A percentile compares a stretch with the other conserved stretches of the same genome.
Conservation (phyloP, 2,329 filamentous ascomycete species). For the Xylariaceae sp. region DNA sequence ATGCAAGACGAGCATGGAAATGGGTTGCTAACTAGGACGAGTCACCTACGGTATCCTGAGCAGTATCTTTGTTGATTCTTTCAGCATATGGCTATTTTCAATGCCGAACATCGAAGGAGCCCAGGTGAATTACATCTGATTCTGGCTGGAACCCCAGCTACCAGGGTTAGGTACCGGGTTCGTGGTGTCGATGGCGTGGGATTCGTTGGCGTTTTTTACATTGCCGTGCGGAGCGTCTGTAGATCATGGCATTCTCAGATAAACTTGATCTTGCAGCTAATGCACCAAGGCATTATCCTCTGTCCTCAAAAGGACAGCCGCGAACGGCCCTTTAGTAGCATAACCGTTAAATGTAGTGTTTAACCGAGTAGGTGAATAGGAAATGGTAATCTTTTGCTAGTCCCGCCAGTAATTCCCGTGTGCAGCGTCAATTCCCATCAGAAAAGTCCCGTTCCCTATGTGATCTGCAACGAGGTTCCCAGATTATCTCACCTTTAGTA, state of each 20-base stretch:
- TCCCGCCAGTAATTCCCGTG: slow-evolving; percentile 1
- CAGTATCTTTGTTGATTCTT: too few relatives aligned
- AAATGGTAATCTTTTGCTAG: slow-evolving; percentile 18
- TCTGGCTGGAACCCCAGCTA: not conserved
- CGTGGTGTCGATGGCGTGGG: not conserved
- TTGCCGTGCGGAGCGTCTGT: not conserved
- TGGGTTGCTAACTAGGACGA: too few relatives aligned
- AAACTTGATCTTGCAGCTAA: slow-evolving; percentile 7
- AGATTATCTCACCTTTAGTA: not conserved
- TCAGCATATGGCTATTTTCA: not conserved
- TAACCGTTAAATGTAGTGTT: slow-evolving; percentile 5
- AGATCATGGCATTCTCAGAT: slow-evolving; percentile 9
- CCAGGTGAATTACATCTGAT: not conserved
- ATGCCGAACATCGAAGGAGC: not conserved
- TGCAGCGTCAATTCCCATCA: too few relatives aligned
- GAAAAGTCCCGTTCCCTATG: too few relatives aligned
- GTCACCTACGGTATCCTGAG: too few relatives aligned
- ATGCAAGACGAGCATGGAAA: too few relatives aligned
- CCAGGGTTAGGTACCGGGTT: not conserved
- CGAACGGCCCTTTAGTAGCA: not conserved
- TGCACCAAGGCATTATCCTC: not conserved
- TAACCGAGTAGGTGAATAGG: slow-evolving; percentile 4
- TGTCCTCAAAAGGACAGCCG: not conserved
- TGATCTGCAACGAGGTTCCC: not conserved
- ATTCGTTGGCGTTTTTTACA: not conserved